phyloP scores from a whole-genome alignment of 257 asterid species.

The Solanum corneliomulleri region DNA sequence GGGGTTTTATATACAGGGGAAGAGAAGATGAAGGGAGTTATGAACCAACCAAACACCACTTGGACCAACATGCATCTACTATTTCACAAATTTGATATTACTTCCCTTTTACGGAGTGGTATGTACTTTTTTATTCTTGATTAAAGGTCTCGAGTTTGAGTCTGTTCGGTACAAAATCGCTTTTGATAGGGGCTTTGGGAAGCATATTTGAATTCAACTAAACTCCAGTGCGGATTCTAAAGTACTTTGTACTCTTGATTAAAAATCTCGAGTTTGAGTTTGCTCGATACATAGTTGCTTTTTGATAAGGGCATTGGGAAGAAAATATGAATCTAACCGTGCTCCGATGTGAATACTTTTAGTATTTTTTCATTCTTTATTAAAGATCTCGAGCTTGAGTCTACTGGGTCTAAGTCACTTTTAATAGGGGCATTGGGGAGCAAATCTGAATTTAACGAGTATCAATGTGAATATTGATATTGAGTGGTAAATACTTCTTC shows the following conservation, averaged over 20 bases:
- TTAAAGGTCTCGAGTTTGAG: not conserved
- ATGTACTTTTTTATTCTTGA: not conserved
- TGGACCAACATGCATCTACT: not conserved
- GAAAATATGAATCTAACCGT: not conserved
- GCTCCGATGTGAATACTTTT: not conserved
- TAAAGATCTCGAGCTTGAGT: not conserved
- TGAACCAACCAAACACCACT: conserved; percentile 10
- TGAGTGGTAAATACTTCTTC: not conserved
- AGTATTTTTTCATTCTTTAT: not conserved
- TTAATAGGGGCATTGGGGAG: not conserved
- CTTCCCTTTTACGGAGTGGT: too few relatives aligned
- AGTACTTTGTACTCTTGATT: too few relatives aligned
- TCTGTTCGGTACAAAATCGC: not conserved
- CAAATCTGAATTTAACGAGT: not conserved
- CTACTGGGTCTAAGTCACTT: not conserved
- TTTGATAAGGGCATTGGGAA: not conserved
- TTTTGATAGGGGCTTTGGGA: not conserved
- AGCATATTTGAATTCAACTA: not conserved
- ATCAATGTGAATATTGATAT: not conserved
- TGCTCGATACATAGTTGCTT: not conserved
- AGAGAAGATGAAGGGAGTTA: not conserved
- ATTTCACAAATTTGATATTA: not conserved
- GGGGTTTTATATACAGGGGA: conserved; percentile 11
- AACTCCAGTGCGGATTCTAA: not conserved
- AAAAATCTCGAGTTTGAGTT: not conserved